Base-by-base conservation (phyloP, 768 basidiomycete species). In the Phaeotremella skinneri region DNA sequence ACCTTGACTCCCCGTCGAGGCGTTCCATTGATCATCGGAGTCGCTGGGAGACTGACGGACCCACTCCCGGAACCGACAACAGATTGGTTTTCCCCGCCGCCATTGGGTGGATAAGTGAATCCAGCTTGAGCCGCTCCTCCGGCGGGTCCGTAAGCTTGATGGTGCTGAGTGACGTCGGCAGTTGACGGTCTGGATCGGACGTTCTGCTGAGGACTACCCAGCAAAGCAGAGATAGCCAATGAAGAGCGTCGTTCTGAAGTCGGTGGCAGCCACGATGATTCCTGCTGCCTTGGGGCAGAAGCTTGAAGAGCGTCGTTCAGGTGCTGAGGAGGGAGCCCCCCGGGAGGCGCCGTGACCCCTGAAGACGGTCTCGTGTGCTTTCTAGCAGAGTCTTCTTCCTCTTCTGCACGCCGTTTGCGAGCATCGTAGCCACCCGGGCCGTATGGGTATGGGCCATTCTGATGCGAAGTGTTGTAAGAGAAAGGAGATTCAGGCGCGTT, bases 141-240 rank as follows among this genome's bases (percentile, higher is more conserved):
- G 39, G 29, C 41, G 3, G 45, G 30, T 9, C 43, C 25, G 30
- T 52, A 51, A 21, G 53, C 47, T 29, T 52, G 54, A 52, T 21
- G 37, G n/a, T 21, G 16, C 27, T 29, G 45, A 45, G 17, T 30
- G 26, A 32, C 59, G 21, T 45, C 32, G n/a, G 61, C 63, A 11
- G 67, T 67, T 6, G 41, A 48, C 17, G 67, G 70, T 58, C 70
- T 27, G 3, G 67, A 66, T 56, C 67, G 47, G 9, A 62, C 66
- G n/a, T 51, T 42, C 32, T 69, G 64, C 39, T 67, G 67, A 34
- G 72, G 72, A 17, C 67, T 69, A 4, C 69, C 72, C 9, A 74
- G 58, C 30, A 74, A 52, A 41, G 72, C 72, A 13, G 72, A 74
- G 31, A 74, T 74, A 16, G 72, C 72, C 14, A 74, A 45, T 16